phyloP scores from a whole-genome alignment of 495 filamentous ascomycete species.

The Neurospora sp. region DNA sequence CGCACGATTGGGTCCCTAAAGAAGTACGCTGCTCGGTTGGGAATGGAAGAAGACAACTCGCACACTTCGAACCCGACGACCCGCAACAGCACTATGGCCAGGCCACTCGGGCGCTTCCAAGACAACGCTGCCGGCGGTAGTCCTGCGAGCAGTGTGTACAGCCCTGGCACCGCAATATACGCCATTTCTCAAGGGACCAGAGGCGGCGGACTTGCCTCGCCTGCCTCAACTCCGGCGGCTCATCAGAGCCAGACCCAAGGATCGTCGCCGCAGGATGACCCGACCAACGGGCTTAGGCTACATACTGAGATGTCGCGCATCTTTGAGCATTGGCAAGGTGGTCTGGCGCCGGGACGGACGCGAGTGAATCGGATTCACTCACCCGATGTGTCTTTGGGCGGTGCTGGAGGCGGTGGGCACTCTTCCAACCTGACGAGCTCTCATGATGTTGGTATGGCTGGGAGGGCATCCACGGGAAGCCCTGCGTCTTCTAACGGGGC shows the following conservation, averaged over 20 bases:
- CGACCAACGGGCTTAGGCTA: slow-evolving; percentile 28
- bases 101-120: neutral
- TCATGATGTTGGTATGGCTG: neutral
- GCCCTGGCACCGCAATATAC: neutral
- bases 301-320: slow-evolving; percentile 38
- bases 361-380: slow-evolving; percentile 14
- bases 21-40: slow-evolving; percentile 68
- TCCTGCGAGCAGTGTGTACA: neutral
- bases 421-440: neutral
- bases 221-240: slow-evolving; percentile 2
- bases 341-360: slow-evolving; percentile 13
- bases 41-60: slow-evolving; percentile 40
- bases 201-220: neutral
- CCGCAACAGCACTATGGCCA: neutral
- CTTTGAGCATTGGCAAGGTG: slow-evolving; percentile 20
- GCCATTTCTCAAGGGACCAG: neutral
- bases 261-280: slow-evolving; percentile 10
- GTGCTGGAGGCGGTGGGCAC: neutral
- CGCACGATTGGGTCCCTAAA: slow-evolving; percentile 70
- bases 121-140: neutral
- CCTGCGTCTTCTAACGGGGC: neutral
- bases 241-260: slow-evolving; percentile 1
- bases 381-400: neutral
- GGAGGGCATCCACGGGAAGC: neutral
- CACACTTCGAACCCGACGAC: neutral